Conservation (phyloP, 257 asterid genomes). For the Thymus quinquecostatus region DNA sequence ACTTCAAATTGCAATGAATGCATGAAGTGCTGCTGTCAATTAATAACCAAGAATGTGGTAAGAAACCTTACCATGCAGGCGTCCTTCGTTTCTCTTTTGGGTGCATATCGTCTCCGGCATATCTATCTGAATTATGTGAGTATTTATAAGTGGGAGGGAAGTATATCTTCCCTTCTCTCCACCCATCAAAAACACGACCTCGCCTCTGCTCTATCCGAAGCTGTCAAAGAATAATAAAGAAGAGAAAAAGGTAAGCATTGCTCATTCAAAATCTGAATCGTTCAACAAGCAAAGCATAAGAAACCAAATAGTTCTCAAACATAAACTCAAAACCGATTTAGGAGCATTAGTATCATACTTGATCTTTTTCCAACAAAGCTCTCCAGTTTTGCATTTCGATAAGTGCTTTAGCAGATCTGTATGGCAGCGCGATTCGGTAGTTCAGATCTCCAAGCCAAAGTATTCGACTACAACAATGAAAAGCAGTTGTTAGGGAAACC, state of each 20-base stretch:
- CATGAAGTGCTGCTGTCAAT: too few relatives aligned
- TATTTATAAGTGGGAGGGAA: slow-evolving; percentile 98
- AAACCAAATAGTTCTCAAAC: slow-evolving; percentile 5
- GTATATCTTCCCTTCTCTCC: slow-evolving; percentile 98
- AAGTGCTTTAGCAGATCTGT: slow-evolving; percentile 94
- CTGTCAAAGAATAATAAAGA: slow-evolving; percentile 41
- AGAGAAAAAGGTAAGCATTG: background rate
- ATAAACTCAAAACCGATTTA: background rate
- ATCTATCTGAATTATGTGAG: slow-evolving; percentile 93
- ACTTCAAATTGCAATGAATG: background rate
- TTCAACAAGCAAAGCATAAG: background rate
- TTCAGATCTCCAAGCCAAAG: slow-evolving; percentile 98
- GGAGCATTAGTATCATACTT: slow-evolving; percentile 51
- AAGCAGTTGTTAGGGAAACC: slow-evolving; percentile 4
- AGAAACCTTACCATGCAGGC: slow-evolving; percentile 82
- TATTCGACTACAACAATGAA: slow-evolving; percentile 65
- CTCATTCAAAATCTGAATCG: too few relatives aligned
- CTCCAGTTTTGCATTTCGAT: slow-evolving; percentile 99
- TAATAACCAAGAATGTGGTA: background rate
- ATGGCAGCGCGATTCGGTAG: slow-evolving; percentile 89
- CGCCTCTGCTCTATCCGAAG: slow-evolving; percentile 82
- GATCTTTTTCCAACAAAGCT: slow-evolving; percentile 89
- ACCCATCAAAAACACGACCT: slow-evolving; percentile 92
- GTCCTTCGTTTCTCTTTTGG: slow-evolving; percentile 97
- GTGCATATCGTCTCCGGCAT: slow-evolving; percentile 91